A percentile compares a stretch with the other conserved stretches of the same genome.
These are phyloP conservation scores for Astrephomene gubernaculifera DNA, from an alignment of 139 green algal genomes.

Conservation along the genomic window DNA sequence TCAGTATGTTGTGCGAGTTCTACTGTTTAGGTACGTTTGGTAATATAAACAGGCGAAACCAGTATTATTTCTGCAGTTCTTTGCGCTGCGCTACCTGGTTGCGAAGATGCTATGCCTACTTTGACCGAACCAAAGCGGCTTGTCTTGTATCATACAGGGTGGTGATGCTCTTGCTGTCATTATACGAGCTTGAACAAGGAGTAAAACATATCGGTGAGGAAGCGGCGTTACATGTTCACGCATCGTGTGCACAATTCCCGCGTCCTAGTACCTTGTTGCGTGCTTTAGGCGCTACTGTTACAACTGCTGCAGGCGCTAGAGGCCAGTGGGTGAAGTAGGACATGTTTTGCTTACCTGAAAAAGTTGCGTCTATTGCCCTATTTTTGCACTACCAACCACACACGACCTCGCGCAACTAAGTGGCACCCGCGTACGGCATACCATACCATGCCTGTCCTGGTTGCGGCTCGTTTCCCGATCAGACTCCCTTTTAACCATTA, in stretches of 20 bases:
- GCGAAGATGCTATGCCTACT: background rate
- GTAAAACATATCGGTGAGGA: background rate
- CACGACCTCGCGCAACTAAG: background rate
- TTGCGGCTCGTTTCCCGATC: background rate
- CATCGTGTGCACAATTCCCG: background rate
- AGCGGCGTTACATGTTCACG: background rate
- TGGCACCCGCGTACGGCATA: background rate
- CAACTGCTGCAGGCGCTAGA: background rate
- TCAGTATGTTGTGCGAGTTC: background rate
- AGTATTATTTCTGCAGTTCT: background rate
- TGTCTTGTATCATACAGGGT: background rate
- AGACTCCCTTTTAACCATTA: background rate
- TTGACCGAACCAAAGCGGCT: background rate
- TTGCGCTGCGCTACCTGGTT: background rate
- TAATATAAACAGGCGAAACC: background rate
- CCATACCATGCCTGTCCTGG: too few species aligned
- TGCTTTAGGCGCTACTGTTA: too few species aligned
- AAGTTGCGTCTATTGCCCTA: too few species aligned
- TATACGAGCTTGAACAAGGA: background rate
- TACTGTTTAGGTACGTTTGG: background rate
- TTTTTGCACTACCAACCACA: too few species aligned
- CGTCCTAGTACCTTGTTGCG: background rate
- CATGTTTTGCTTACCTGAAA: background rate
- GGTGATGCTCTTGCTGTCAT: background rate
- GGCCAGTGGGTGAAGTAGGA: background rate